These are phyloP conservation scores for Mycena maculata DNA, from an alignment of 768 basidiomycete species.

Conservation along the genomic window DNA sequence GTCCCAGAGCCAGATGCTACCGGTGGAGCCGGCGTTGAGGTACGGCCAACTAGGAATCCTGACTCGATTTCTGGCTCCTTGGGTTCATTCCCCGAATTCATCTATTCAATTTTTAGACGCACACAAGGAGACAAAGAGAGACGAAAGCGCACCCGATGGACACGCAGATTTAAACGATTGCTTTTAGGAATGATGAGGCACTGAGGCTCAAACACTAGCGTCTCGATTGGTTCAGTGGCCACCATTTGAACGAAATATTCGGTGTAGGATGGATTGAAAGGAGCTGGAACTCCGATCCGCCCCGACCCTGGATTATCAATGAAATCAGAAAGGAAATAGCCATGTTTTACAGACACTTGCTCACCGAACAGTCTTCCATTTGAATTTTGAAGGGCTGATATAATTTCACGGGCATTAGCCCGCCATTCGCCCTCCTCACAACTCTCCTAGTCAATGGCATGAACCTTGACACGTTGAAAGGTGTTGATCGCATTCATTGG, in stretches of 20 bases:
- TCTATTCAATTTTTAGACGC: not conserved
- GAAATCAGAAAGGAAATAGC: not conserved
- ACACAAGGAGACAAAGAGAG: not conserved
- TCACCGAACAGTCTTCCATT: not conserved
- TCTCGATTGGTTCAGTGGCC: not conserved
- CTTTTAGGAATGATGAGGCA: not conserved
- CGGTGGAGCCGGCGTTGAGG: not conserved
- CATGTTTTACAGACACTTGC: not conserved
- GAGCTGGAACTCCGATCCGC: not conserved
- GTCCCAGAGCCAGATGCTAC: too few species aligned
- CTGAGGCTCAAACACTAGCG: not conserved
- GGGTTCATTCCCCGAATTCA: not conserved
- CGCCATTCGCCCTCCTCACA: constrained; percentile 3
- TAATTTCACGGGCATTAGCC: not conserved
- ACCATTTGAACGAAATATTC: not conserved
- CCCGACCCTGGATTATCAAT: not conserved
- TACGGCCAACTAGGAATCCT: not conserved
- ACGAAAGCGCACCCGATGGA: not conserved
- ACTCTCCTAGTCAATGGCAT: not conserved
- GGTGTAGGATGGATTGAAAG: not conserved
- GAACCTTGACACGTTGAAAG: not conserved
- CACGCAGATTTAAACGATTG: not conserved
- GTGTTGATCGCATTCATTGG: not conserved
- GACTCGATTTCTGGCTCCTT: not conserved
- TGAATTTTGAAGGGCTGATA: not conserved